A percentile compares a stretch with the other conserved stretches of the same genome.
Conservation (phyloP, 495 filamentous ascomycete species). For the Staphylotrichum longicolle region DNA sequence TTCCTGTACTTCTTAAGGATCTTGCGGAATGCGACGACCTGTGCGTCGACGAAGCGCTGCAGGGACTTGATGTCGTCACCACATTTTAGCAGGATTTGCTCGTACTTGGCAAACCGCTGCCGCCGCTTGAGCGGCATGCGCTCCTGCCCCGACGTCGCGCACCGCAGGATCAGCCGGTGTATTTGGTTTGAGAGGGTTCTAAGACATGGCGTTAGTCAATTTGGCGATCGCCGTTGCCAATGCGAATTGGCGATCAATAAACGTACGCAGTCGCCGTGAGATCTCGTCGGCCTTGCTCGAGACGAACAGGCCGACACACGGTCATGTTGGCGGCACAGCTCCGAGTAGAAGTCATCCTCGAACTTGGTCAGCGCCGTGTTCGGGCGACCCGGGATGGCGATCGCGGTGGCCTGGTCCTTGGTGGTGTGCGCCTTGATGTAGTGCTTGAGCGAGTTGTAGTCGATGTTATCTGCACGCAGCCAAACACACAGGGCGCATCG, state of each 20-base stretch:
- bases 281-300: conserved; percentile 70
- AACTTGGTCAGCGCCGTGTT: conserved; percentile 54
- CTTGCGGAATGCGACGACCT: conserved; percentile 66
- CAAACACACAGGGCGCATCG: not conserved
- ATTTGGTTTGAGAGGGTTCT: conserved; percentile 54
- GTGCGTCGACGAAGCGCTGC: conserved; percentile 60
- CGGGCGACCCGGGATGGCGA: conserved; percentile 62
- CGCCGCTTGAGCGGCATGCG: conserved; percentile 40
- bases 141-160: conserved; percentile 32
- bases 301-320: conserved; percentile 69
- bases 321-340: conserved; percentile 63
- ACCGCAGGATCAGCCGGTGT: conserved; percentile 46
- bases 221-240: too few species aligned
- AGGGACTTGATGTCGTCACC: conserved; percentile 62
- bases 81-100: conserved; percentile 45
- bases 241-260: not conserved
- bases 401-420: conserved; percentile 56
- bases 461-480: conserved; percentile 57
- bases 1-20: conserved; percentile 76
- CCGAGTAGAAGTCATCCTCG: conserved; percentile 59
- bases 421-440: conserved; percentile 70
- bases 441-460: conserved; percentile 74
- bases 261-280: conserved; percentile 56
- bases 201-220: conserved; percentile 16
- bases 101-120: conserved; percentile 51